Evolutionary conservation across 2,329 filamentous ascomycete genomes (phyloP).

Genomic region (Helminthosporium solani): DNA sequence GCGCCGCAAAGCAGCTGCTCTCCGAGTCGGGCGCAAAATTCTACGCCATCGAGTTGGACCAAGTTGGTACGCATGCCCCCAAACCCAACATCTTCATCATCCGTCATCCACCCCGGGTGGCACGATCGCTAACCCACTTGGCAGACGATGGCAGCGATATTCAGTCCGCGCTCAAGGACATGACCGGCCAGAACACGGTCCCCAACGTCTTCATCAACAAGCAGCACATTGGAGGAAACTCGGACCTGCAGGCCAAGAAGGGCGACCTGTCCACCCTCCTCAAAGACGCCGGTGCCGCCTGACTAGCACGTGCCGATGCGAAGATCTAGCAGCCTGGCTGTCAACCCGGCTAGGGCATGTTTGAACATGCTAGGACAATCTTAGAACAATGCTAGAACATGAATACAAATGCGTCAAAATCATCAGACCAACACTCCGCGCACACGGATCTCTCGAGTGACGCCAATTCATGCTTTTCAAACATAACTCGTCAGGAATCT

Average conservation of each 20-base stretch:
- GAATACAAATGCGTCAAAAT: no score
- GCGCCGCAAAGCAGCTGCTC: constrained; percentile 72
- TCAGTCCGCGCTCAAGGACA: constrained; percentile 77
- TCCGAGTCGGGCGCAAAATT: constrained; percentile 70
- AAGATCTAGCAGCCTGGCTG: constrained; percentile 8
- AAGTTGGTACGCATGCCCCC: constrained; percentile 70
- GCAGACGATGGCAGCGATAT: constrained; percentile 79
- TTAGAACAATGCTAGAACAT: no score
- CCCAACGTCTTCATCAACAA: constrained; percentile 93
- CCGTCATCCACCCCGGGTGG: no score
- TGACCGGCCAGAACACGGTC: constrained; percentile 83
- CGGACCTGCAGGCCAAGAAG: constrained; percentile 72
- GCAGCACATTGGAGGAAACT: constrained; percentile 96
- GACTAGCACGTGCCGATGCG: constrained; percentile 25
- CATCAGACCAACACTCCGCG: no score
- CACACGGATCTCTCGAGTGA: no score
- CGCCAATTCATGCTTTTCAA: constrained; percentile 20
- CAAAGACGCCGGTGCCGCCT: constrained; percentile 64
- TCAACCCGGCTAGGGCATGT: no score
- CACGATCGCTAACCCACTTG: no score
- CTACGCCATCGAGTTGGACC: constrained; percentile 77
- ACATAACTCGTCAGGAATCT: constrained; percentile 24
- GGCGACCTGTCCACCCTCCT: constrained; percentile 64
- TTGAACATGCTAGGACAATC: no score
- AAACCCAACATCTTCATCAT: no score